Conservation (phyloP, 2,329 filamentous ascomycete species). For the Pseudogymnoascus sp. region DNA sequence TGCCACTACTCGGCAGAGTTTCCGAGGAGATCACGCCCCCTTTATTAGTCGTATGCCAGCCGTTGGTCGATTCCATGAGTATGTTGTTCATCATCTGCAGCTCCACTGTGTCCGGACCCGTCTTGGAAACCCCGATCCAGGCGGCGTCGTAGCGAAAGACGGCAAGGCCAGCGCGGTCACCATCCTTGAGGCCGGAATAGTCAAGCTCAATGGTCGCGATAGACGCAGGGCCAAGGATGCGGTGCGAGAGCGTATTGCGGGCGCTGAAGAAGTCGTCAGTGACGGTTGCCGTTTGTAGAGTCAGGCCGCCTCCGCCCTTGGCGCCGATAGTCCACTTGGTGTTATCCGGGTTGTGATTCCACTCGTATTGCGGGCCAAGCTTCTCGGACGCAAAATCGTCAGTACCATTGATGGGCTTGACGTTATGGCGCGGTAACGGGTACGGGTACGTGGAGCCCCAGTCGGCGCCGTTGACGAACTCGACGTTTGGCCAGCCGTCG, state of each 20-base stretch:
- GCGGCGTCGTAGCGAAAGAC: constrained; percentile 35
- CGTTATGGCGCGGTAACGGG: not conserved
- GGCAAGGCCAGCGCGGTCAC: constrained; percentile 34
- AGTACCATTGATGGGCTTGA: too few species aligned
- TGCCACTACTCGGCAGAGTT: too few species aligned
- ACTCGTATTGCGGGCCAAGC: not conserved
- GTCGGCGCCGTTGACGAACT: constrained; percentile 23
- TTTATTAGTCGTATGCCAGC: too few species aligned
- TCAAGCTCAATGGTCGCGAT: constrained; percentile 34
- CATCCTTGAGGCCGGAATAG: constrained; percentile 30
- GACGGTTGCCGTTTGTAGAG: constrained; percentile 14
- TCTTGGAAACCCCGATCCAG: constrained; percentile 34
- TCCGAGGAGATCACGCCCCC: too few species aligned
- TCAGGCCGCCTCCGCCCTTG: constrained; percentile 1
- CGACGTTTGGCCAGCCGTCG: constrained; percentile 34
- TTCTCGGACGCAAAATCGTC: too few species aligned
- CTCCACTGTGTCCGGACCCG: constrained; percentile 12
- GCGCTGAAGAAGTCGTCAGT: constrained; percentile 14
- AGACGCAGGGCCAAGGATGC: constrained; percentile 33
- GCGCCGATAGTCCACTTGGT: not conserved
- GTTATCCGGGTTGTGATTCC: not conserved
- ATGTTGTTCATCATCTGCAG: too few species aligned
- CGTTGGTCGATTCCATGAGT: too few species aligned
- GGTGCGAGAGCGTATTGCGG: constrained; percentile 27
- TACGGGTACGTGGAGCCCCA: constrained; percentile 30